Conservation (phyloP, 2,329 filamentous ascomycete species). For the Scopulariopsis brevicaulis region DNA sequence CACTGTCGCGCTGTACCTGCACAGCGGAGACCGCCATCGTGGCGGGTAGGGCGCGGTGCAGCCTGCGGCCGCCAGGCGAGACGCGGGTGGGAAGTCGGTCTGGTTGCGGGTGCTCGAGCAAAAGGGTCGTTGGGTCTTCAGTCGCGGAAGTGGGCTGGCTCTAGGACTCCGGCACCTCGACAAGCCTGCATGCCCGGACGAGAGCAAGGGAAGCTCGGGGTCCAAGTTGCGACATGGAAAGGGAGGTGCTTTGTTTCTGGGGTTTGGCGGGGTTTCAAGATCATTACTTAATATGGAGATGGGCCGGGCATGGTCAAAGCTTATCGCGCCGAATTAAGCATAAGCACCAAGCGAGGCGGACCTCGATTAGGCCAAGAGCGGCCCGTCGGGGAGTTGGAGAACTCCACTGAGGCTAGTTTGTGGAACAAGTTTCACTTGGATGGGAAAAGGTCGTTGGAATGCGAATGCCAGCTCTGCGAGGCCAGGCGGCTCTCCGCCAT, state of each 20-base stretch:
- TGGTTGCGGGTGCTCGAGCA: not conserved
- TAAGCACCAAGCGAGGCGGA: not conserved
- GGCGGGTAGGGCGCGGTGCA: constrained; percentile 12
- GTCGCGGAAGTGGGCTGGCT: not conserved
- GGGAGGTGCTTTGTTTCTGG: not conserved
- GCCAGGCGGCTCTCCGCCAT: too few species aligned
- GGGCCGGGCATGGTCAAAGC: not conserved
- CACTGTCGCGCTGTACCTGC: constrained; percentile 59
- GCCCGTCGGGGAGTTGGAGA: too few species aligned
- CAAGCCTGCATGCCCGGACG: not conserved
- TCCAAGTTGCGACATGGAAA: not conserved
- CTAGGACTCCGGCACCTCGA: not conserved
- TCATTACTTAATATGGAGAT: constrained; percentile 6
- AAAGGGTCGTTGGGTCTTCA: not conserved
- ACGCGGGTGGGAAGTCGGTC: not conserved
- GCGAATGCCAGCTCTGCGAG: too few species aligned
- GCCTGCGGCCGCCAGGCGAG: not conserved
- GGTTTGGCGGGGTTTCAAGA: constrained; percentile 19
- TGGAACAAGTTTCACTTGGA: too few species aligned
- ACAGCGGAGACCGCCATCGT: constrained; percentile 79
- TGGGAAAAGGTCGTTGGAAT: too few species aligned
- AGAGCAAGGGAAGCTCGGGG: not conserved
- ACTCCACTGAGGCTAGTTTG: too few species aligned
- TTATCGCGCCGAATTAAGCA: not conserved
- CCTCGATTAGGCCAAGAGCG: too few species aligned